Conservation (phyloP, 1,139 yeast genomes). For the Taphrina sp. region DNA sequence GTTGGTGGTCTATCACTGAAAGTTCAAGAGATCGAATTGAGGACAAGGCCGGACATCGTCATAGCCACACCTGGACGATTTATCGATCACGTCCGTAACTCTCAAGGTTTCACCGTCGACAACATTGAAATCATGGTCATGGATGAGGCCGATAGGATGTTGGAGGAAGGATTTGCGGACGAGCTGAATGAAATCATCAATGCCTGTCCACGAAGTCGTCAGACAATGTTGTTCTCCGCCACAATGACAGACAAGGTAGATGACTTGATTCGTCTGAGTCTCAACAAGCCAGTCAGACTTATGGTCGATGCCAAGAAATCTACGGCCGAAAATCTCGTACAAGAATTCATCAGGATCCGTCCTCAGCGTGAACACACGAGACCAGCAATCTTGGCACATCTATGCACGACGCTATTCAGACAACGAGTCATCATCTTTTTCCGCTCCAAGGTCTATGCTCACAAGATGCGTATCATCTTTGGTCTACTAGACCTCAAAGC, state of each 20-base stretch:
- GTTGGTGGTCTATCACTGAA: conserved; percentile 96
- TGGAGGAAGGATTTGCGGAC: conserved; percentile 96
- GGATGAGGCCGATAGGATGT: conserved; percentile 99
- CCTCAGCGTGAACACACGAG: conserved; percentile 73
- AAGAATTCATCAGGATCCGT: conserved; percentile 91
- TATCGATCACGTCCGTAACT: conserved; percentile 92
- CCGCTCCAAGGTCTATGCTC: conserved; percentile 86
- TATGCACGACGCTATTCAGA: conserved; percentile 59
- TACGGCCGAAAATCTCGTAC: conserved; percentile 80
- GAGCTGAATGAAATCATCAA: conserved; percentile 87
- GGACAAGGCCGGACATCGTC: conserved; percentile 89
- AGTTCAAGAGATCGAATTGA: conserved; percentile 91
- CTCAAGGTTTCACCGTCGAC: conserved; percentile 89
- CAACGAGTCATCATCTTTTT: conserved; percentile 85
- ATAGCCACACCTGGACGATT: conserved; percentile 97
- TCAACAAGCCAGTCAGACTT: conserved; percentile 84
- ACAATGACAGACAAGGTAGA: conserved; percentile 92
- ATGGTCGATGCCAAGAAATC: conserved; percentile 97
- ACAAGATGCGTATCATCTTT: conserved; percentile 73
- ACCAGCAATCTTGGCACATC: conserved; percentile 62
- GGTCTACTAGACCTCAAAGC: conserved; percentile 85
- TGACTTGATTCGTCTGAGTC: conserved; percentile 70
- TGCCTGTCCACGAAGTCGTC: conserved; percentile 84
- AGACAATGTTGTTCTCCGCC: conserved; percentile 90
- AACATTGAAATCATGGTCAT: conserved; percentile 85